These are phyloP conservation scores for Entoloma clypeatum DNA, from an alignment of 1,284 basidiomycete genomes.

Conservation along the genomic window DNA sequence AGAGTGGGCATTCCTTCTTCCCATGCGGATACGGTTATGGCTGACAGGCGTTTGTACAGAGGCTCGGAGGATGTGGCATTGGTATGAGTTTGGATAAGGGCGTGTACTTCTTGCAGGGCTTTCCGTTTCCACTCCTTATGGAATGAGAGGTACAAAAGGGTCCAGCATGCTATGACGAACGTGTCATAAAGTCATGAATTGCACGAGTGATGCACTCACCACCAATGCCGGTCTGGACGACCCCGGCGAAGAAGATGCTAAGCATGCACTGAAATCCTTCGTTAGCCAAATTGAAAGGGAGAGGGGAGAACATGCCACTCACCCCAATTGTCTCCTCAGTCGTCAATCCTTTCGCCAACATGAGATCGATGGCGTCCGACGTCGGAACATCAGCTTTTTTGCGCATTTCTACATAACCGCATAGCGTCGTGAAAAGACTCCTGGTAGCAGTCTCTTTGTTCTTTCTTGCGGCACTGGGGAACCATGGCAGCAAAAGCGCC, in stretches of 20 bases:
- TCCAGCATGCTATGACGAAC: slow-evolving; percentile 27
- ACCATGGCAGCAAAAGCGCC: slow-evolving; percentile 34
- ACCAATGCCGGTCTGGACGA: slow-evolving; percentile 31
- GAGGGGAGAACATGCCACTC: slow-evolving; percentile 5
- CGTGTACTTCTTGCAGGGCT: slow-evolving; percentile 24
- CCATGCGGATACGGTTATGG: slow-evolving; percentile 33
- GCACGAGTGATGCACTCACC: slow-evolving; percentile 17
- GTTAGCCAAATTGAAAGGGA: background rate
- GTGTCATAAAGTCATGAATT: background rate
- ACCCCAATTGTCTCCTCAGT: slow-evolving; percentile 27
- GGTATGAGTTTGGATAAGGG: slow-evolving; percentile 25
- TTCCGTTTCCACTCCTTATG: slow-evolving; percentile 28
- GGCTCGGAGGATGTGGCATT: slow-evolving; percentile 20
- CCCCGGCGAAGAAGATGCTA: slow-evolving; percentile 30
- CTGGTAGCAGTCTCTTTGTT: slow-evolving; percentile 27
- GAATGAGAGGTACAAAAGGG: slow-evolving; percentile 25
- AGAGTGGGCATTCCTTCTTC: slow-evolving; percentile 32
- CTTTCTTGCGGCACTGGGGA: slow-evolving; percentile 29
- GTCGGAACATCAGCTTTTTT: slow-evolving; percentile 19
- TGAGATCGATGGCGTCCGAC: slow-evolving; percentile 31
- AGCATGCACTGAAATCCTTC: slow-evolving; percentile 25
- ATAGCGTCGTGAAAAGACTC: slow-evolving; percentile 25
- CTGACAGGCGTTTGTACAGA: slow-evolving; percentile 27
- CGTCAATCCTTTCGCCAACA: slow-evolving; percentile 28
- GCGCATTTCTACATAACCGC: slow-evolving; percentile 25